Evolutionary conservation across 306 rosid genomes (phyloP), one percentile per base, ranked within the genome.

Genomic region (Vigna unguiculata): DNA sequence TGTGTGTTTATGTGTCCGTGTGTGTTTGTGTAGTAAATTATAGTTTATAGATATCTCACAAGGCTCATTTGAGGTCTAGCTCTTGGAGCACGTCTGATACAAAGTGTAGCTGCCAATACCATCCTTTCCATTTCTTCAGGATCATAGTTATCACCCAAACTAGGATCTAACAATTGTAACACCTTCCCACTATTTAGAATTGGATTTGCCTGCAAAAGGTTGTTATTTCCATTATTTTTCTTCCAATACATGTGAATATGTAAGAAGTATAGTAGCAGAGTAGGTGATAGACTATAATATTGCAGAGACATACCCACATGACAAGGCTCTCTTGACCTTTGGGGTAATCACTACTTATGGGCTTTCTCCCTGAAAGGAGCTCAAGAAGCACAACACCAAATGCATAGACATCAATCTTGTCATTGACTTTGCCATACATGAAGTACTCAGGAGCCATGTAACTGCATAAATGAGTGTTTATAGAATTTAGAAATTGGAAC

Each of bases 361-460:
- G 98, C 80, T 91, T 96, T 83, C 93, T 87, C 72, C 98, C 98
- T 0, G 99, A 86, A 22, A 95, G 89, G 82, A 95, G 99, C 81
- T 95, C 99, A 20, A 95, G 96, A 81, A 95, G 97, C 49, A 95
- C 99, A 3, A 95, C 97, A 2, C 99, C 99, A 45, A 87, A 95
- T 22, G 99, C 93, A 64, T 90, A 95, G 81, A 90, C 96, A 66
- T 95, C 99, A 53, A 95, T 87, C 88, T 88, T 95, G 53, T 89
- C 87, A 47, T 87, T 91, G 74, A 95, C 96, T 85, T 92, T 95
- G 38, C 99, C 99, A 46, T 92, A 90, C 97, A 95, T 92, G 80
- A 92, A 95, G 86, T 95, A 95, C 63, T 95, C 99, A 60, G 99
- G 99, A 69, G 99, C 99, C 88, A 95, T 69, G 81, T 95, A 95